Conservation (phyloP, 2,329 filamentous ascomycete genomes). For the Verticillium nubilum region DNA sequence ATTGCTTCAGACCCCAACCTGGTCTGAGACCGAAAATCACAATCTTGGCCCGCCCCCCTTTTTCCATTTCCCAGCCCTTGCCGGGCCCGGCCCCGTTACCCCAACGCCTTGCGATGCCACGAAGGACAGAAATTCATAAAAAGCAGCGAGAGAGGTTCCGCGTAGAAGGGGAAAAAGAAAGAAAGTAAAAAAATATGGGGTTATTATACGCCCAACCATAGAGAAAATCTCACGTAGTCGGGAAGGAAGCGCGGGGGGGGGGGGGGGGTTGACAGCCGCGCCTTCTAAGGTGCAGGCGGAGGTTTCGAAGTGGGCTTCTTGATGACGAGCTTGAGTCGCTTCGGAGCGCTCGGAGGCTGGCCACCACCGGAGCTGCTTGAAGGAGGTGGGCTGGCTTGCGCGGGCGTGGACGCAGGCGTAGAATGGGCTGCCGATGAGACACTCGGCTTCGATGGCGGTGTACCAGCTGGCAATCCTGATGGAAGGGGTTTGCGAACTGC, state of each 20-base stretch:
- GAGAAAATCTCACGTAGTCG: background rate
- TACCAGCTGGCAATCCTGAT: conserved; percentile 2
- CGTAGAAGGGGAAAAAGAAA: background rate
- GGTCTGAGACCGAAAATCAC: background rate
- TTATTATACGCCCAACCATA: background rate
- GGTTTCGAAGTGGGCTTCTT: conserved; percentile 7
- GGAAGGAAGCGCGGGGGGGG: background rate
- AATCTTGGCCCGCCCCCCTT: background rate
- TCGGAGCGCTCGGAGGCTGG: conserved; percentile 3
- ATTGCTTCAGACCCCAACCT: background rate
- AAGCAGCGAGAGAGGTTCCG: background rate
- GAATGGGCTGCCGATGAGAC: conserved; percentile 1
- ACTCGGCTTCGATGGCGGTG: conserved; percentile 1
- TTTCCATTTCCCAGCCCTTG: background rate
- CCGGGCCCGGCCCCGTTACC: background rate
- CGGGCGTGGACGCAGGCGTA: background rate
- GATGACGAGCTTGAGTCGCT: conserved; percentile 12
- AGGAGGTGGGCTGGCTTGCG: conserved; percentile 2
- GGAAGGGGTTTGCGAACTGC: conserved; percentile 25
- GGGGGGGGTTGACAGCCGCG: background rate
- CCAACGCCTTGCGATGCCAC: background rate
- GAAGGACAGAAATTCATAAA: background rate
- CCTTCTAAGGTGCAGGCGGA: background rate
- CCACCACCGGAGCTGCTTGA: background rate
- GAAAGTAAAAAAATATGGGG: background rate